These are phyloP conservation scores for Penicillium brasilianum DNA, from an alignment of 2,329 filamentous ascomycete species.

Conservation along the genomic window DNA sequence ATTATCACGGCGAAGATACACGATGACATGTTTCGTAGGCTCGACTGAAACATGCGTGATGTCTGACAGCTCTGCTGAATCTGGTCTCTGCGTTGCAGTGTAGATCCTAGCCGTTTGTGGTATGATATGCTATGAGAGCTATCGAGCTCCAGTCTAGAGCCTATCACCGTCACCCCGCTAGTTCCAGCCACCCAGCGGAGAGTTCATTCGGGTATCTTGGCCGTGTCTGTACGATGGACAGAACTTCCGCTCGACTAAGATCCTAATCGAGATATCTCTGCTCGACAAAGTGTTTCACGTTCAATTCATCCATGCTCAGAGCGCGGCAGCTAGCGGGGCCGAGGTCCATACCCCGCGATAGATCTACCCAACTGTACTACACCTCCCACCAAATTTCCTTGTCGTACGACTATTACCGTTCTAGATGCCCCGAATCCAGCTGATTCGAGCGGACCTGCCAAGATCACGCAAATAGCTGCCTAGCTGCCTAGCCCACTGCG, in stretches of 20 bases:
- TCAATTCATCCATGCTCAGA: no score
- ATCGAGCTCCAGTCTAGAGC: not conserved
- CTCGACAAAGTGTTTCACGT: no score
- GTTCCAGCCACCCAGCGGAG: constrained; percentile 3
- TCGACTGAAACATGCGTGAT: no score
- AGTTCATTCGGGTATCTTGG: not conserved
- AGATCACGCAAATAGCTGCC: not conserved
- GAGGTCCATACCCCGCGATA: not conserved
- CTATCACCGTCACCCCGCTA: not conserved
- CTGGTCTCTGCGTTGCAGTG: not conserved
- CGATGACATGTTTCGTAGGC: no score
- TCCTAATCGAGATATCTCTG: no score
- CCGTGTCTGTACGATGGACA: not conserved
- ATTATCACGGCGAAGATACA: not conserved
- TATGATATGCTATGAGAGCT: not conserved
- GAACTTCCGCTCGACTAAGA: no score
- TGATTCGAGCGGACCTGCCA: constrained; percentile 6
- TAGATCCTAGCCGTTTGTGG: not conserved
- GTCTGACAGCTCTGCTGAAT: not conserved
- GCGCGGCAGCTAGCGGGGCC: not conserved
- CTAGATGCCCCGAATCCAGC: not conserved
- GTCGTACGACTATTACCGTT: not conserved
- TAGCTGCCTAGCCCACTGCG: constrained; percentile 1
- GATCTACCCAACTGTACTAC: not conserved
- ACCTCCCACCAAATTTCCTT: not conserved